A percentile compares a stretch with the other conserved stretches of the same genome.
Conservation (phyloP, 495 filamentous ascomycete genomes). For the Cairneyella variabilis region DNA sequence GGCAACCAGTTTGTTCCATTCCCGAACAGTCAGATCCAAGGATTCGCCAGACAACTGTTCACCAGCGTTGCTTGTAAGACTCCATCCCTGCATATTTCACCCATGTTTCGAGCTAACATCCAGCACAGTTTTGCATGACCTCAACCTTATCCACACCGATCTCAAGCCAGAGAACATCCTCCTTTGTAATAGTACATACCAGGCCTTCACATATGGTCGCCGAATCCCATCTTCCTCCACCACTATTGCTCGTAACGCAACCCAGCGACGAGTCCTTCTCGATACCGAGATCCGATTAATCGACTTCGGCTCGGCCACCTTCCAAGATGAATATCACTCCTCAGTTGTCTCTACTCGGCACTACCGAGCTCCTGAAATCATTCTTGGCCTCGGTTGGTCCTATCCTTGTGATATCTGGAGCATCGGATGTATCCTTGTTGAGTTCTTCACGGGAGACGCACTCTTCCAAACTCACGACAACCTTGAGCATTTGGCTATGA, state of each 20-base stretch:
- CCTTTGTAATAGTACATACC: constrained; percentile 82
- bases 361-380: constrained; percentile 96
- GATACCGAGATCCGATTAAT: constrained; percentile 97
- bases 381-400: constrained; percentile 94
- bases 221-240: constrained; percentile 88
- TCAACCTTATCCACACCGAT: constrained; percentile 97
- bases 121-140: constrained; percentile 80
- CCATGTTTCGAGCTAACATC: constrained; percentile 15
- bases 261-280: constrained; percentile 81
- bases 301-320: constrained; percentile 96
- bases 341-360: constrained; percentile 95
- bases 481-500: constrained; percentile 98
- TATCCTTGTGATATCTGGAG: constrained; percentile 99
- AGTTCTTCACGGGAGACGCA: constrained; percentile 97
- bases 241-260: constrained; percentile 69
- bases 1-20: constrained; percentile 92
- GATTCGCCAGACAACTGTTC: constrained; percentile 89
- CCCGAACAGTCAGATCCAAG: constrained; percentile 98
- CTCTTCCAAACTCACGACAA: constrained; percentile 98
- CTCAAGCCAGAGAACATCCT: constrained; percentile 98
- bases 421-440: constrained; percentile 97
- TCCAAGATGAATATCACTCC: constrained; percentile 97
- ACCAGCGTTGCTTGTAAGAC: constrained; percentile 99
- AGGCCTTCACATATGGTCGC: constrained; percentile 96
- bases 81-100: constrained; percentile 16